A percentile compares a stretch with the other conserved stretches of the same genome.
These are phyloP conservation scores for Leccinum truebloodii DNA, from an alignment of 768 basidiomycete species.

Conservation along the genomic window DNA sequence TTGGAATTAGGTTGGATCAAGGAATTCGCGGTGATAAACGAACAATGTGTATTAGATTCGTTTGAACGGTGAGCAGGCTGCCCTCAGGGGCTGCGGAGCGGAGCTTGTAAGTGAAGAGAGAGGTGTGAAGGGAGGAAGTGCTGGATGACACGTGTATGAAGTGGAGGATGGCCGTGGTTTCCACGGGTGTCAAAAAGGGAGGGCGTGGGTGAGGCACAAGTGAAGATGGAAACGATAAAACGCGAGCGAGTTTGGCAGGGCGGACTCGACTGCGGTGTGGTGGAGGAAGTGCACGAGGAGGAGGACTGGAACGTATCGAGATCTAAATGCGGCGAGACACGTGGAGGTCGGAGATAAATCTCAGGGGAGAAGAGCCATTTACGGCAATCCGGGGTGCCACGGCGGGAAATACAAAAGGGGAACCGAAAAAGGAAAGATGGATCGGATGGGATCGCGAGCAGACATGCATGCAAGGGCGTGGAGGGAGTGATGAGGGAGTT, in stretches of 20 bases:
- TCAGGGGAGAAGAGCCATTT: slow-evolving; percentile 17
- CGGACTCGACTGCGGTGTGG: slow-evolving; percentile 25
- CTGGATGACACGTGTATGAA: slow-evolving; percentile 26
- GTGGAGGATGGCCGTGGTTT: slow-evolving; percentile 19
- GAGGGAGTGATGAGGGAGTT: slow-evolving; percentile 18
- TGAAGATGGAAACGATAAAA: slow-evolving; percentile 15
- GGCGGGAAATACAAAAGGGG: slow-evolving; percentile 22
- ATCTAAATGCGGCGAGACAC: slow-evolving; percentile 26
- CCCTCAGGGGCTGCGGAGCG: slow-evolving; percentile 7
- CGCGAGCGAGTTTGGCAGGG: neutral
- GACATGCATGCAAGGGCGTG: slow-evolving; percentile 25
- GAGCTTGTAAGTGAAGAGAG: slow-evolving; percentile 22
- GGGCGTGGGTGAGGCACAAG: neutral
- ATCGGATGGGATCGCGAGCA: slow-evolving; percentile 16
- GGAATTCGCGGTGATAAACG: slow-evolving; percentile 15
- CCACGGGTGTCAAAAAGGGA: slow-evolving; percentile 18
- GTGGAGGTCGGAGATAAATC: slow-evolving; percentile 33
- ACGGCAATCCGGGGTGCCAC: slow-evolving; percentile 35
- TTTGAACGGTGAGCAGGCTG: slow-evolving; percentile 10
- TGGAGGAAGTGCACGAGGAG: slow-evolving; percentile 17
- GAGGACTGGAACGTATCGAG: slow-evolving; percentile 15
- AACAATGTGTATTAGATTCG: slow-evolving; percentile 7
- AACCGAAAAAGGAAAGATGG: slow-evolving; percentile 16
- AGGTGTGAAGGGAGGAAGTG: slow-evolving; percentile 17
- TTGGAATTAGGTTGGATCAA: slow-evolving; percentile 26